These are phyloP conservation scores for Citrus maxima DNA, from an alignment of 345 rosid species.

Conservation along the genomic window DNA sequence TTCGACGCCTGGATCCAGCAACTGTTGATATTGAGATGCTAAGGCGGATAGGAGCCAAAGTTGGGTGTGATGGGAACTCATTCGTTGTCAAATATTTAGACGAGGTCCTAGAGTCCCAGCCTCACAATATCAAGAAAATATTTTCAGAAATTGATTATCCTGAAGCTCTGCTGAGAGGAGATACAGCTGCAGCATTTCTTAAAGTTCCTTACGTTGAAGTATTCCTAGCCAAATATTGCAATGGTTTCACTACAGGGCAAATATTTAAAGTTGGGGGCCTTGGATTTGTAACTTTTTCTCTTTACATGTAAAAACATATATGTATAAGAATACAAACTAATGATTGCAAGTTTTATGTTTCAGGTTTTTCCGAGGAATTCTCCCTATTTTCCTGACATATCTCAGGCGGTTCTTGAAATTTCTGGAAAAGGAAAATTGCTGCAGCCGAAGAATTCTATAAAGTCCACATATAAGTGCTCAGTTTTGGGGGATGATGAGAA, in stretches of 20 bases:
- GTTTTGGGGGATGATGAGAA: neutral
- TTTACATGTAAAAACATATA: too few relatives aligned
- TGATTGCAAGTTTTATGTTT: neutral
- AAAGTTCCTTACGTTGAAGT: constrained; percentile 22
- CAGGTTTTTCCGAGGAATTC: constrained; percentile 21
- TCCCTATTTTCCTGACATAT: constrained; percentile 20
- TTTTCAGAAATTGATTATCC: constrained; percentile 11
- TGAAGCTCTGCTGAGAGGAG: constrained; percentile 5
- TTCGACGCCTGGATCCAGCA: neutral
- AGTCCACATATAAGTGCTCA: neutral
- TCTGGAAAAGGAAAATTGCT: constrained; percentile 13
- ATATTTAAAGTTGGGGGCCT: constrained; percentile 14
- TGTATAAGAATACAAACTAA: too few relatives aligned
- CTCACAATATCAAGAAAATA: constrained; percentile 1
- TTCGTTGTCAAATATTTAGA: constrained; percentile 17
- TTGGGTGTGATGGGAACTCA: constrained; percentile 26
- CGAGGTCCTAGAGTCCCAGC: neutral
- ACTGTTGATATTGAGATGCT: neutral
- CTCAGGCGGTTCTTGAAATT: constrained; percentile 13
- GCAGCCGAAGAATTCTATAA: constrained; percentile 3
- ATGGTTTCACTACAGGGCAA: constrained; percentile 16
- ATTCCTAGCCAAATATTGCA: constrained; percentile 28
- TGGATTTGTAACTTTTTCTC: constrained; percentile 18
- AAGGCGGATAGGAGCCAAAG: constrained; percentile 3
- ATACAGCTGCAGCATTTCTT: constrained; percentile 22